Evolutionary conservation across 1,284 basidiomycete genomes (phyloP).

Genomic region (Cryptococcus jaspeensis): DNA sequence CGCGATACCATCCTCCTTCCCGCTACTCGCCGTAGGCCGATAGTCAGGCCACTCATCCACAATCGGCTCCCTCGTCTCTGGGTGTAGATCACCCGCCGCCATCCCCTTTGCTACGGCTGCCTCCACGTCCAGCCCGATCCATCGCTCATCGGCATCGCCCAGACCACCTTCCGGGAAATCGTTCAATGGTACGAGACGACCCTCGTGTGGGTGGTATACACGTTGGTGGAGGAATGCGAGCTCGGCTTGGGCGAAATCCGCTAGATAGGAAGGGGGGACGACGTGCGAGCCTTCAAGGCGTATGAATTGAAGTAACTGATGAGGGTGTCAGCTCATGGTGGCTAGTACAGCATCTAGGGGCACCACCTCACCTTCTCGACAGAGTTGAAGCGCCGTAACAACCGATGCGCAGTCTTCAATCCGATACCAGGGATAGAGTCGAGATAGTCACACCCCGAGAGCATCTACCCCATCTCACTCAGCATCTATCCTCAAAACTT

Average conservation of each 20-base stretch:
- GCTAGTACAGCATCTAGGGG: neutral
- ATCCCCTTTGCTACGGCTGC: slow-evolving; percentile 56
- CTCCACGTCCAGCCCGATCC: slow-evolving; percentile 63
- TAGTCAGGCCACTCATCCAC: slow-evolving; percentile 73
- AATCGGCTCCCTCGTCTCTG: slow-evolving; percentile 69
- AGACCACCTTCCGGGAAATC: slow-evolving; percentile 58
- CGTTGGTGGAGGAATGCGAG: slow-evolving; percentile 92
- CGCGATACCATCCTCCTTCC: neutral
- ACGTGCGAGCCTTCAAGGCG: slow-evolving; percentile 79
- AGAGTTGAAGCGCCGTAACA: slow-evolving; percentile 81
- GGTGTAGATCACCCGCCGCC: slow-evolving; percentile 74
- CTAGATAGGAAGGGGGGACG: slow-evolving; percentile 73
- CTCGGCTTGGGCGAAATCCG: slow-evolving; percentile 72
- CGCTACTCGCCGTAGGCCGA: slow-evolving; percentile 16
- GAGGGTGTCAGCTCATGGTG: slow-evolving; percentile 10
- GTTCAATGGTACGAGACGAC: slow-evolving; percentile 68
- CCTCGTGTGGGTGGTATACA: slow-evolving; percentile 75
- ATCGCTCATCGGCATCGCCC: slow-evolving; percentile 64
- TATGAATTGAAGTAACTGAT: slow-evolving; percentile 64
- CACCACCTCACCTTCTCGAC: slow-evolving; percentile 66
- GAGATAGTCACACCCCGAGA: slow-evolving; percentile 96
- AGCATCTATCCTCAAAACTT: neutral
- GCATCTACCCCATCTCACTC: slow-evolving; percentile 58
- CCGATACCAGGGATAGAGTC: slow-evolving; percentile 95
- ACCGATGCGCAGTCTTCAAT: slow-evolving; percentile 86